Conservation (phyloP, 108 stramenopile species). For the Seminavis robusta region DNA sequence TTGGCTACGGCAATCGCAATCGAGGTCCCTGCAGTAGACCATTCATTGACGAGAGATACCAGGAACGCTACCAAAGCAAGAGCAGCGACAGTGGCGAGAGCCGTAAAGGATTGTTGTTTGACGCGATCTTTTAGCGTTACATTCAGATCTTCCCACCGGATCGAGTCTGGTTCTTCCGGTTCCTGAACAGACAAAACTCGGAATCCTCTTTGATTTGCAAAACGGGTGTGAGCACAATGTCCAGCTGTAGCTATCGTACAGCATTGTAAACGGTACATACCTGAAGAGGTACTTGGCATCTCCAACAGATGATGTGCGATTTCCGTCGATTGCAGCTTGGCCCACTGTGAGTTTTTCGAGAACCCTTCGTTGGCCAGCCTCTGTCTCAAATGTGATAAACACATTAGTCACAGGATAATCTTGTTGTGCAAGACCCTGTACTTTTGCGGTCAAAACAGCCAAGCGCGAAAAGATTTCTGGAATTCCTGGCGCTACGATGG, state of each 20-base stretch:
- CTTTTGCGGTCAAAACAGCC: constrained; percentile 57
- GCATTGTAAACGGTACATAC: no score
- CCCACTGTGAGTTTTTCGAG: constrained; percentile 63
- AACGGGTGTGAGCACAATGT: constrained; percentile 2
- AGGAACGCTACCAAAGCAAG: constrained; percentile 45
- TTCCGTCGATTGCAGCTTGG: background rate
- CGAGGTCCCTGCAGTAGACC: no score
- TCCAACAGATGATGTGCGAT: background rate
- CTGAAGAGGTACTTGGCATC: constrained; percentile 7
- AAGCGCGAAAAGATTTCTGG: constrained; percentile 50
- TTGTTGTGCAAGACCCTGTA: constrained; percentile 69
- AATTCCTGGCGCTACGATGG: constrained; percentile 50
- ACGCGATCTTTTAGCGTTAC: constrained; percentile 29
- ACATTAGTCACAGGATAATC: constrained; percentile 71
- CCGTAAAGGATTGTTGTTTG: constrained; percentile 53
- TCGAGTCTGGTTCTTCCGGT: constrained; percentile 76
- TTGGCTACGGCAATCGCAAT: constrained; percentile 70
- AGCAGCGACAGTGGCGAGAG: constrained; percentile 40
- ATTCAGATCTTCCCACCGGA: constrained; percentile 83
- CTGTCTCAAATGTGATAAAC: constrained; percentile 87
- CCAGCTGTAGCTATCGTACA: no score
- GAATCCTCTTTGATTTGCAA: constrained; percentile 46
- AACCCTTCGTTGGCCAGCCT: constrained; percentile 72
- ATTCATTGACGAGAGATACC: constrained; percentile 19
- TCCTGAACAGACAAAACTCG: constrained; percentile 59